A percentile compares a stretch with the other conserved stretches of the same genome.
phyloP scores from a whole-genome alignment of 148 eudicot species.

The Chenopodium album region DNA sequence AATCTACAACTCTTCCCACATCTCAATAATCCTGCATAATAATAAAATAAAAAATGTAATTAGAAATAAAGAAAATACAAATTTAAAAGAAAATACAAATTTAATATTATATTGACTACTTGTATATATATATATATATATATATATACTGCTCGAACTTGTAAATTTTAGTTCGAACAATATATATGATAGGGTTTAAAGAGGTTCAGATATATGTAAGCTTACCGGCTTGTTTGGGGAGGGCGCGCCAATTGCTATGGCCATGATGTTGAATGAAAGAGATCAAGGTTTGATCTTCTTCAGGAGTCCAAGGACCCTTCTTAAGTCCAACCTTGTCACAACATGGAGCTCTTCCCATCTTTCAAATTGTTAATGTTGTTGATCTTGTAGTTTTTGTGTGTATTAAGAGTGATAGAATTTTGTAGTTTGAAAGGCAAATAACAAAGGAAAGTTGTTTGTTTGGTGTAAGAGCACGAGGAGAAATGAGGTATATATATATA shows the following conservation, averaged over 20 bases:
- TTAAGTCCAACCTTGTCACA: conserved; percentile 66
- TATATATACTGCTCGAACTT: neutral
- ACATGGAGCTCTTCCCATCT: conserved; percentile 72
- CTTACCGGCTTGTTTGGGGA: conserved; percentile 63
- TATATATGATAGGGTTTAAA: neutral
- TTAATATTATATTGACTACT: neutral
- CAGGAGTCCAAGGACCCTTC: conserved; percentile 66
- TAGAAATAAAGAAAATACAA: neutral
- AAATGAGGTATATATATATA: conserved; percentile 17
- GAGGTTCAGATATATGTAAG: neutral
- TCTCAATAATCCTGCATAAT: conserved; percentile 50
- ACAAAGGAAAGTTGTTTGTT: neutral
- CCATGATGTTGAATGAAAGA: conserved; percentile 49
- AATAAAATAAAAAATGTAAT: neutral
- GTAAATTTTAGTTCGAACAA: neutral
- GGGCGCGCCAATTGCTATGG: conserved; percentile 67
- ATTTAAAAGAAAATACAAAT: neutral
- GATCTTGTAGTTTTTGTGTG: neutral
- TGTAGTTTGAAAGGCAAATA: neutral
- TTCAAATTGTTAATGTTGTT: neutral
- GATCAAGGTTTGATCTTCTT: conserved; percentile 57
- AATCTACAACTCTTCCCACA: conserved; percentile 88
- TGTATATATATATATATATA: too few relatives aligned
- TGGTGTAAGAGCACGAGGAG: neutral
- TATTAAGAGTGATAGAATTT: neutral